phyloP scores from a whole-genome alignment of 345 rosid genomes.

The Aegle marmelos region DNA sequence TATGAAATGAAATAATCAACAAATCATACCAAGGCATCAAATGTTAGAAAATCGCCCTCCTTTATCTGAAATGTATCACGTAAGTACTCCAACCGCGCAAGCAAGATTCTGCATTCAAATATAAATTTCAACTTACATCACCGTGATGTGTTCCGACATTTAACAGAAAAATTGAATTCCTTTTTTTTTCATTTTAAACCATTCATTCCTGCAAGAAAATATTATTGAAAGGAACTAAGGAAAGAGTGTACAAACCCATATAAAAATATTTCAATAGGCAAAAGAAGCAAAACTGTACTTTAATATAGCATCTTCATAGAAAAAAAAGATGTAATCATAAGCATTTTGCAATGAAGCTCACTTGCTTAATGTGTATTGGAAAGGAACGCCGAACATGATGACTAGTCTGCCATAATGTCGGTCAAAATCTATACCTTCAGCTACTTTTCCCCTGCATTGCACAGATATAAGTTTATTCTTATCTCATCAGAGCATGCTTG shows the following conservation, averaged over 20 bases:
- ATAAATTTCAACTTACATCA: not conserved
- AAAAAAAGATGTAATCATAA: not conserved
- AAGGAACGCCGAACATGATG: slow-evolving; percentile 92
- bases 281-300: not conserved
- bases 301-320: not conserved
- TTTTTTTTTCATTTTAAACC: not conserved
- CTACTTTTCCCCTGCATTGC: slow-evolving; percentile 87
- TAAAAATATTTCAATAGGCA: not conserved
- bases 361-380: slow-evolving; percentile 97
- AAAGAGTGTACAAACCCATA: not conserved
- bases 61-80: slow-evolving; percentile 96
- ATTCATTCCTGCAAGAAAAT: not conserved
- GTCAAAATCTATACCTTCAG: slow-evolving; percentile 99
- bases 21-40: slow-evolving; percentile 88
- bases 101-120: slow-evolving; percentile 60
- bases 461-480: slow-evolving; percentile 1
- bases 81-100: slow-evolving; percentile 87
- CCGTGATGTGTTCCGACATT: not conserved
- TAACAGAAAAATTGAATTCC: not conserved
- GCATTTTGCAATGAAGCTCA: slow-evolving; percentile 27
- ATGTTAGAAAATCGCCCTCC: slow-evolving; percentile 95
- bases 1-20: not conserved
- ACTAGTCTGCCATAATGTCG: slow-evolving; percentile 97
- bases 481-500: not conserved
- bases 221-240: not conserved